phyloP scores from a whole-genome alignment of 495 filamentous ascomycete genomes.

The Staphylotrichum longicolle region DNA sequence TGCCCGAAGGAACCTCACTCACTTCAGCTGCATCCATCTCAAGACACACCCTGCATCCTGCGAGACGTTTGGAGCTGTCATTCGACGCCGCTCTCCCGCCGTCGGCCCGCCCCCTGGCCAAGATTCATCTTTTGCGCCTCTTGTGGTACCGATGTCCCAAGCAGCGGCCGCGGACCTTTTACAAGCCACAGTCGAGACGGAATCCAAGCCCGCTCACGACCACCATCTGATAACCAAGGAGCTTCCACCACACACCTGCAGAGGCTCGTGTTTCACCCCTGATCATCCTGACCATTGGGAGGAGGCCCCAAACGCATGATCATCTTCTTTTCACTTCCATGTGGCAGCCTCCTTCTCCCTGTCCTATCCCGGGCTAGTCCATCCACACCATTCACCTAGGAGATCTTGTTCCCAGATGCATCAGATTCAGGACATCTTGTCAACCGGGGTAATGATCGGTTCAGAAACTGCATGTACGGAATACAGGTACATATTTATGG shows the following conservation, averaged over 20 bases:
- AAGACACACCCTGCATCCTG: neutral
- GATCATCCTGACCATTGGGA: neutral
- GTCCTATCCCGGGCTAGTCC: neutral
- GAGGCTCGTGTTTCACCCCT: conserved; percentile 5
- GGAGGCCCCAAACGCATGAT: conserved; percentile 1
- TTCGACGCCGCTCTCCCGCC: no score
- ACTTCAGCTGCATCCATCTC: no score
- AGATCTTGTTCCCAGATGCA: no score
- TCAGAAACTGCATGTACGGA: no score
- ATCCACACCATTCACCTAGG: no score
- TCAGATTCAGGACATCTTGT: no score
- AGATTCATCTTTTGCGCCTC: neutral
- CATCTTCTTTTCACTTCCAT: neutral
- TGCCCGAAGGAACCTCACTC: no score
- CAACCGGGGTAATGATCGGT: no score
- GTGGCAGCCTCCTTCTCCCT: neutral
- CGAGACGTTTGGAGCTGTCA: neutral
- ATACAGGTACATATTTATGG: no score
- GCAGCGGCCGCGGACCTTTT: neutral
- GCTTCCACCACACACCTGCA: neutral
- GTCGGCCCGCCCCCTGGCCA: neutral
- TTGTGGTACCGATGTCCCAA: conserved; percentile 4
- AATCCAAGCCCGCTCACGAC: neutral
- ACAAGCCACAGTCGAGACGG: neutral
- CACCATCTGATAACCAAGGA: neutral